phyloP scores from a whole-genome alignment of 2,329 filamentous ascomycete genomes.

The Domatiomyces catenatus region DNA sequence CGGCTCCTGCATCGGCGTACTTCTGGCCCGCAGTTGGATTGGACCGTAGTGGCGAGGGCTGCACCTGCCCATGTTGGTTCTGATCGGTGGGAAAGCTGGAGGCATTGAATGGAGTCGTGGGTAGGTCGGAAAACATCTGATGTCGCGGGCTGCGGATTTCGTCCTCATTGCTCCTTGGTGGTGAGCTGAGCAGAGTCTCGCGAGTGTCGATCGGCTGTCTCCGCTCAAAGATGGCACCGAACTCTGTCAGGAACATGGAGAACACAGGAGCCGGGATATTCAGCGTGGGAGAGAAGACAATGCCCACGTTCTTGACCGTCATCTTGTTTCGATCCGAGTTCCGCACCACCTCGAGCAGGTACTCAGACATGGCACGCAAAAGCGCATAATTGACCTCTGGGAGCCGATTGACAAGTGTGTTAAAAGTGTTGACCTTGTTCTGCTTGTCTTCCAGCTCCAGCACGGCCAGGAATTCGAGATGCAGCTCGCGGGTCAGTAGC shows the following conservation, averaged over 20 bases:
- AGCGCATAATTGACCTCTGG: constrained; percentile 68
- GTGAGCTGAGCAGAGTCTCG: constrained; percentile 17
- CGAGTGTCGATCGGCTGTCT: constrained; percentile 24
- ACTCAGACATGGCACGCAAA: constrained; percentile 69
- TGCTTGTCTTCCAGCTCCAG: constrained; percentile 61
- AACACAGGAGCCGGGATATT: constrained; percentile 94
- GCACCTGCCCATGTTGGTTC: constrained; percentile 21
- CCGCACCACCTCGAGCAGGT: constrained; percentile 83
- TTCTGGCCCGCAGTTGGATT: constrained; percentile 19
- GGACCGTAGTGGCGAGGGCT: constrained; percentile 37
- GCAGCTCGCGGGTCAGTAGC: constrained; percentile 78
- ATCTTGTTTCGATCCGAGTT: constrained; percentile 89
- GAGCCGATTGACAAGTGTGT: constrained; percentile 62
- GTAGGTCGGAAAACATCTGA: constrained; percentile 52
- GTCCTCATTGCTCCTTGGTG: constrained; percentile 26
- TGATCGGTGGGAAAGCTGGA: constrained; percentile 30
- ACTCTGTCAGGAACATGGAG: constrained; percentile 83
- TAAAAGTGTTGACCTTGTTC: constrained; percentile 64
- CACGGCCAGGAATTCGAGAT: constrained; percentile 72
- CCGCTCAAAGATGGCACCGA: constrained; percentile 65
- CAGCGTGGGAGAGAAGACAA: constrained; percentile 91
- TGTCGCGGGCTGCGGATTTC: constrained; percentile 48
- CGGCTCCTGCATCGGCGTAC: background rate
- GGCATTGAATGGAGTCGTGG: constrained; percentile 48
- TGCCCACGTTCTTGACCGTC: constrained; percentile 93